These are phyloP conservation scores for Myrmaecium sp. DNA, from an alignment of 2,329 filamentous ascomycete genomes.

Conservation along the genomic window DNA sequence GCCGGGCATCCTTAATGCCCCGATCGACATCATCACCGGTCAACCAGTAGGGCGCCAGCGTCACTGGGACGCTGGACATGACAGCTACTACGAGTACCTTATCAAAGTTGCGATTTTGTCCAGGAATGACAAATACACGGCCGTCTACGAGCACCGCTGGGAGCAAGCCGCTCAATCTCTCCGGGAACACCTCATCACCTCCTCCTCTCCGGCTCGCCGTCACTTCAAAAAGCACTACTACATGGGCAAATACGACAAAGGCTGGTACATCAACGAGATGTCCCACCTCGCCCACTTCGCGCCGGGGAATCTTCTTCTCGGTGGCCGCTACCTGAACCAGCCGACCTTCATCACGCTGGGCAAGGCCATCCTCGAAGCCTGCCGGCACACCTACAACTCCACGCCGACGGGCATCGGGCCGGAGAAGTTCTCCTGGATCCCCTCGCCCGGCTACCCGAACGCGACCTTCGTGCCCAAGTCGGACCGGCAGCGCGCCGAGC, in stretches of 20 bases:
- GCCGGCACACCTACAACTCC: constrained; percentile 20
- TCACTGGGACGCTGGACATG: constrained; percentile 28
- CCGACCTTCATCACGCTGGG: constrained; percentile 18
- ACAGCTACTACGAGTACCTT: constrained; percentile 27
- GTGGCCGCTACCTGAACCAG: constrained; percentile 15
- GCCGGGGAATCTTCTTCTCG: constrained; percentile 22
- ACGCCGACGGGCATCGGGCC: constrained; percentile 22
- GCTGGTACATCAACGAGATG: constrained; percentile 20
- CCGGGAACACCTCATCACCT: constrained; percentile 17
- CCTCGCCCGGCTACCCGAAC: constrained; percentile 17
- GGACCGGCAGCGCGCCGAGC: constrained; percentile 13
- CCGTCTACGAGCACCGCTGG: constrained; percentile 17
- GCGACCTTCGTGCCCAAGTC: constrained; percentile 14
- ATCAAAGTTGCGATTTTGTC: constrained; percentile 23
- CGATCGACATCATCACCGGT: constrained; percentile 26
- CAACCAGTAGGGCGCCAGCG: constrained; percentile 20
- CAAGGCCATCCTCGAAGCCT: constrained; percentile 23
- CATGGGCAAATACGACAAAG: constrained; percentile 17
- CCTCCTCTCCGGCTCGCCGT: constrained; percentile 16
- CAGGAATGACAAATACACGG: constrained; percentile 19
- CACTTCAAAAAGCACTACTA: constrained; percentile 22
- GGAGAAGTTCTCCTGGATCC: constrained; percentile 22
- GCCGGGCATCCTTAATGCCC: constrained; percentile 24
- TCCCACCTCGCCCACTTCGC: constrained; percentile 24
- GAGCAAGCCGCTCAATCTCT: constrained; percentile 18